Base-by-base conservation (phyloP, 2,329 filamentous ascomycete species). In the Monosporascus sp. region DNA sequence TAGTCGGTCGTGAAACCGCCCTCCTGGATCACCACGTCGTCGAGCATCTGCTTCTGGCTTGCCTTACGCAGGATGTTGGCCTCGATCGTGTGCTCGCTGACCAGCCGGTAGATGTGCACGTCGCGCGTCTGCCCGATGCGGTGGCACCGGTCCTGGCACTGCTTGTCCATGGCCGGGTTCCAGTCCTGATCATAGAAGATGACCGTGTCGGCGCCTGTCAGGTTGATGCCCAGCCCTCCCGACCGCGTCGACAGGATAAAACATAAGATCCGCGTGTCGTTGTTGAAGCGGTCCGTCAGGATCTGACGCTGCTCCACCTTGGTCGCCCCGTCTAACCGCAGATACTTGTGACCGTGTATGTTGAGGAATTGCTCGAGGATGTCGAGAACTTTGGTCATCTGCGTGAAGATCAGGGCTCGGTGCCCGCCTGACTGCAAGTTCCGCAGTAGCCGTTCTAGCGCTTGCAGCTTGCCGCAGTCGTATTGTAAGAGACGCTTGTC, bases 141-240 rank as follows among this genome's bases (percentile, higher is more conserved):
- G 73, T 99, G 94, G 64, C 91, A 95, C 64, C 94, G 85, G 69
- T 99, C 95, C 73, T 99, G 95, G 65, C 94, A 99, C 71, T 99
- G 94, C 71, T 96, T 96, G 75, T 99, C 94, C 94, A 99, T 99
- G 50, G 95, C 94, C 0, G 94, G 94, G 65, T 99, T 99, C 95
- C 95, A 99, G 69, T 99, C 94, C 55, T 97, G 86, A 66, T 99
- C 94, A 72, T 97, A 99, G 71, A 99, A 99, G 60, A 99, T 97
- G 64, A 99, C 94, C 0, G 92, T 96, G 69, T 97, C 94, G 5
- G 94, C 94, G 48, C 94, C 94, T 0, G 93, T 97, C 44, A 99
- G 78, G 64, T 99, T 99, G 75, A 99, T 96, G 53, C 94, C 94
- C 1, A 99, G 78, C 52, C 94, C 94, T 60, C 94, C 94, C 0